Conservation (phyloP, 352 stramenopile genomes). For the Phytophthora melonis region DNA sequence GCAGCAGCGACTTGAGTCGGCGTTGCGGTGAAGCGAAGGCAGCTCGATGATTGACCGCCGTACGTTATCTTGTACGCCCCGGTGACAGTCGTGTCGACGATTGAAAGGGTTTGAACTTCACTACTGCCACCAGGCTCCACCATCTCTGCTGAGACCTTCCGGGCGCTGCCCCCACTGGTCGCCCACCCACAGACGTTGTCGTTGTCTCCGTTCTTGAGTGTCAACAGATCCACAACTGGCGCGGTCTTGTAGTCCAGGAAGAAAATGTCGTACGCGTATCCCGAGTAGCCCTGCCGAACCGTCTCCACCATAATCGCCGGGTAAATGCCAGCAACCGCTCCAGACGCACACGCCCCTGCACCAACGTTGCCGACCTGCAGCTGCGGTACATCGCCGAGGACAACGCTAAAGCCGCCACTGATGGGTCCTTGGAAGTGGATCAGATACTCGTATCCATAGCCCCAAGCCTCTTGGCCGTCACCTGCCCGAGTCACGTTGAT, state of each 20-base stretch:
- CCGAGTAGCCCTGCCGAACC: constrained; percentile 57
- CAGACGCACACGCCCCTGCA: constrained; percentile 46
- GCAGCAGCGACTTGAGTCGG: constrained; percentile 34
- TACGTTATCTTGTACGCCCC: constrained; percentile 66
- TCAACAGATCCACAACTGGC: background rate
- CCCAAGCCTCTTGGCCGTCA: constrained; percentile 71
- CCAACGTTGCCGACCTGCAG: constrained; percentile 66
- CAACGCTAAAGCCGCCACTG: constrained; percentile 57
- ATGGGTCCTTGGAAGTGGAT: constrained; percentile 72
- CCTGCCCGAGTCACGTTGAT: constrained; percentile 73
- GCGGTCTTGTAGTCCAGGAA: constrained; percentile 57
- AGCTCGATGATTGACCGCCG: constrained; percentile 44
- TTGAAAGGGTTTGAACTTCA: constrained; percentile 66
- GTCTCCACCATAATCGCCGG: constrained; percentile 78
- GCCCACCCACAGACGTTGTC: constrained; percentile 37
- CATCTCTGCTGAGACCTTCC: constrained; percentile 51
- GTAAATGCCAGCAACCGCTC: constrained; percentile 48
- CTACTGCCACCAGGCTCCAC: constrained; percentile 63
- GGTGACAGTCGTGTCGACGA: constrained; percentile 31
- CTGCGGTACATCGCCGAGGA: constrained; percentile 65
- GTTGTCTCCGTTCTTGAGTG: constrained; percentile 44
- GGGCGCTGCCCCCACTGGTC: constrained; percentile 46
- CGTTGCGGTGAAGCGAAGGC: constrained; percentile 46
- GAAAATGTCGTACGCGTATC: constrained; percentile 80
- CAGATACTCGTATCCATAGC: constrained; percentile 83